Conservation (phyloP, 2,329 filamentous ascomycete species). For the Stemphylium lycopersici region DNA sequence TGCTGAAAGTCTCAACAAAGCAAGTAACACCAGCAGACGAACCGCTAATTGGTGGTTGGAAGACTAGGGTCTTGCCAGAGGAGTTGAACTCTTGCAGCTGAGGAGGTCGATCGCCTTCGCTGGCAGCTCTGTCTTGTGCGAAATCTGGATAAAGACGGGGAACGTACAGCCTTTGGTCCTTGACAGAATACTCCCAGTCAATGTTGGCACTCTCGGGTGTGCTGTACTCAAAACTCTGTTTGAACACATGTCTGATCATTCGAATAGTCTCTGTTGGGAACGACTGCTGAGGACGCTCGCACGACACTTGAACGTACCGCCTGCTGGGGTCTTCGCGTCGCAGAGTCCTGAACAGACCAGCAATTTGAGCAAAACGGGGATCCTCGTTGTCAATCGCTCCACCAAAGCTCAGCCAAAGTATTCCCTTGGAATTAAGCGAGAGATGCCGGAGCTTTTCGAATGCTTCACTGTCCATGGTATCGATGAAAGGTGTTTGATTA, state of each 20-base stretch:
- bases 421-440: not conserved
- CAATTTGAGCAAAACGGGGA: not conserved
- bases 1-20: too few relatives aligned
- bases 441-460: not conserved
- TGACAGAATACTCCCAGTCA: slow-evolving; percentile 1
- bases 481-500: too few relatives aligned
- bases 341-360: slow-evolving; percentile 1
- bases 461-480: not conserved
- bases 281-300: not conserved
- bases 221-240: not conserved
- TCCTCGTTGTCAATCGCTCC: not conserved
- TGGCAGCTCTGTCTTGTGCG: not conserved
- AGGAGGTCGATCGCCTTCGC: not conserved
- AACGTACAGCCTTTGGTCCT: not conserved
- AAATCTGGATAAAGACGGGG: not conserved
- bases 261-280: not conserved
- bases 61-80: too few relatives aligned
- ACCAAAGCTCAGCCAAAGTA: slow-evolving; percentile 5
- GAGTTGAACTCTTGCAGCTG: too few relatives aligned
- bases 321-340: not conserved
- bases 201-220: not conserved
- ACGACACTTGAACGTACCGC: not conserved
- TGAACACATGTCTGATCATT: not conserved
- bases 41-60: too few relatives aligned
- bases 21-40: too few relatives aligned